phyloP scores from a whole-genome alignment of 1,284 basidiomycete genomes.

The Pascua sp. region DNA sequence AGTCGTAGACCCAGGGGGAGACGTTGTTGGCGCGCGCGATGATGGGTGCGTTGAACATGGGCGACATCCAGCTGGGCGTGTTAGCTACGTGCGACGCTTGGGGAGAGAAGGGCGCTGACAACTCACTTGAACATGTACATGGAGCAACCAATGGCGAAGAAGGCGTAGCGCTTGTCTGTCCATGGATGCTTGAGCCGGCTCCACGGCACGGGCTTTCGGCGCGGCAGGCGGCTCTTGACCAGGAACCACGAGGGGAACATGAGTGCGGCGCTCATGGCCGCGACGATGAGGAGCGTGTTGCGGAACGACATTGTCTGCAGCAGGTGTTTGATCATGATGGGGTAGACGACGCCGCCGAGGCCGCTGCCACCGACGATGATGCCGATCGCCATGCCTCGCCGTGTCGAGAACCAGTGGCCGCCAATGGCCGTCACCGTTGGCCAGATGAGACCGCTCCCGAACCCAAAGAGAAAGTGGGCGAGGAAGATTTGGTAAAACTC shows the following conservation, averaged over 20 bases:
- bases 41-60: slow-evolving; percentile 37
- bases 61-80: slow-evolving; percentile 28
- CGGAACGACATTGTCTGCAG: slow-evolving; percentile 29
- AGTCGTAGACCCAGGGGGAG: slow-evolving; percentile 21
- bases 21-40: slow-evolving; percentile 29
- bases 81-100: neutral
- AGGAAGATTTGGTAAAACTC: slow-evolving; percentile 45
- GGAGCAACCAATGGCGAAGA: slow-evolving; percentile 30
- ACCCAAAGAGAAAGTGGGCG: slow-evolving; percentile 39
- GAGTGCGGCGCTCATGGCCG: slow-evolving; percentile 40
- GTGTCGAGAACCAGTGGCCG: slow-evolving; percentile 44
- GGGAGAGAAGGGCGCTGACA: neutral
- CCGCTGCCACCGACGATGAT: slow-evolving; percentile 45
- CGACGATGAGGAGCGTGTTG: slow-evolving; percentile 40
- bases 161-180: slow-evolving; percentile 29
- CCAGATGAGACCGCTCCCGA: slow-evolving; percentile 38
- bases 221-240: slow-evolving; percentile 40
- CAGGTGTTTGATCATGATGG: slow-evolving; percentile 41
- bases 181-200: slow-evolving; percentile 22
- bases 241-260: slow-evolving; percentile 43
- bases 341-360: slow-evolving; percentile 42
- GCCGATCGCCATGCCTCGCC: slow-evolving; percentile 40
- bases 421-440: slow-evolving; percentile 38
- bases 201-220: slow-evolving; percentile 19
- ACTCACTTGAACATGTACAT: slow-evolving; percentile 20